phyloP scores from a whole-genome alignment of 2,329 filamentous ascomycete species.

The Xylariales sp. region DNA sequence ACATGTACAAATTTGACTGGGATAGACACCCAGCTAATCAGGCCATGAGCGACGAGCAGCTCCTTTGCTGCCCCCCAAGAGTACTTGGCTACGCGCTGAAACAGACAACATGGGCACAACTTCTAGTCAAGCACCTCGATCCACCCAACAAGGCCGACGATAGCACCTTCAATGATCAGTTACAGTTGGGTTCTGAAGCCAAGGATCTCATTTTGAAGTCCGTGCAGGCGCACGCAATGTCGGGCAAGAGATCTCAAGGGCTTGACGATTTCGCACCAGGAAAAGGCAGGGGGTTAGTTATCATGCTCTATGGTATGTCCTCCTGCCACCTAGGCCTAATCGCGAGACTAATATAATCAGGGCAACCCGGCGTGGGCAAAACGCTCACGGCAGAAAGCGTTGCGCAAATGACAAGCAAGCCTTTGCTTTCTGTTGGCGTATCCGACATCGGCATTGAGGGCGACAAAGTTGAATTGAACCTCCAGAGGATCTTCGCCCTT shows the following conservation, averaged over 20 bases:
- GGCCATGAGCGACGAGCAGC: conserved; percentile 5
- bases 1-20: conserved; percentile 26
- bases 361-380: conserved; percentile 25
- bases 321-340: background rate
- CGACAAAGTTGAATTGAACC: conserved; percentile 20
- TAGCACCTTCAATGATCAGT: conserved; percentile 15
- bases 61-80: conserved; percentile 26
- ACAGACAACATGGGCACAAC: conserved; percentile 27
- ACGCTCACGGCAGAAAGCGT: conserved; percentile 27
- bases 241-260: conserved; percentile 6
- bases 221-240: conserved; percentile 10
- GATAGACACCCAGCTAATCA: background rate
- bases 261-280: conserved; percentile 27
- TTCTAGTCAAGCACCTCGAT: conserved; percentile 15
- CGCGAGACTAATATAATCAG: conserved; percentile 12
- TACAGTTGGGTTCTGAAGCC: conserved; percentile 37
- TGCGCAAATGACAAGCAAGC: conserved; percentile 23
- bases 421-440: conserved; percentile 22
- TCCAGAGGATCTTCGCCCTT: conserved; percentile 20
- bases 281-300: conserved; percentile 20
- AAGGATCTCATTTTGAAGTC: conserved; percentile 24
- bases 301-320: conserved; percentile 21
- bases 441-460: conserved; percentile 26
- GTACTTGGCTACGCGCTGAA: conserved; percentile 24
- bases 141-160: conserved; percentile 4